phyloP scores from a whole-genome alignment of 108 stramenopile species.

The Pseudonitzschia pungens region DNA sequence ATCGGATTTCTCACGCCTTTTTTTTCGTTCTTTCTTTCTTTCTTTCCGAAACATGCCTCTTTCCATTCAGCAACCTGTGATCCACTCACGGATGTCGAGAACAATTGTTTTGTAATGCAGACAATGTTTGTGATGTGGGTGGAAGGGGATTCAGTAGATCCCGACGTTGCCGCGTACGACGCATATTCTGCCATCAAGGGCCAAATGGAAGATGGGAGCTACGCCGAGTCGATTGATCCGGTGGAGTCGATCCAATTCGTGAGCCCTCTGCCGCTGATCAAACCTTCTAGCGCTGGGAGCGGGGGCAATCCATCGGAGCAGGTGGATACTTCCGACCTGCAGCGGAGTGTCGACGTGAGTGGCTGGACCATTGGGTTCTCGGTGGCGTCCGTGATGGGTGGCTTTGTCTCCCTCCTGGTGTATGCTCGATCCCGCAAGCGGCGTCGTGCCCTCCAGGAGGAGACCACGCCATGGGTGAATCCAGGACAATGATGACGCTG shows the following conservation, averaged over 20 bases:
- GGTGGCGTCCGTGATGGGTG: slow-evolving; percentile 42
- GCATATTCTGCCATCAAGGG: slow-evolving; percentile 31
- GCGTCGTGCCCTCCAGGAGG: slow-evolving; percentile 20
- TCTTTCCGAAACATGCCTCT: too few relatives aligned
- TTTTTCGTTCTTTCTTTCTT: not conserved
- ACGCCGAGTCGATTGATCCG: slow-evolving; percentile 17
- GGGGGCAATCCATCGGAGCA: not conserved
- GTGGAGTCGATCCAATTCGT: slow-evolving; percentile 27
- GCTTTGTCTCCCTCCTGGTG: slow-evolving; percentile 34
- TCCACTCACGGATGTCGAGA: slow-evolving; percentile 13
- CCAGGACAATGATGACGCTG: not conserved
- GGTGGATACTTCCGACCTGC: not conserved
- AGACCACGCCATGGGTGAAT: slow-evolving; percentile 7
- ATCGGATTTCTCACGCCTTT: too few relatives aligned
- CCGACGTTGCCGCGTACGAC: slow-evolving; percentile 24
- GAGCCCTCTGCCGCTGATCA: slow-evolving; percentile 32
- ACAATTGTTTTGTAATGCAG: slow-evolving; percentile 32
- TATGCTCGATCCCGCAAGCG: slow-evolving; percentile 35
- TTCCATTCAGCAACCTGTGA: slow-evolving; percentile 7
- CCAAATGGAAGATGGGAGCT: slow-evolving; percentile 27
- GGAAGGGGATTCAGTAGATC: slow-evolving; percentile 16
- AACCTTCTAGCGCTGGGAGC: slow-evolving; percentile 2
- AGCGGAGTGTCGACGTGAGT: slow-evolving; percentile 1
- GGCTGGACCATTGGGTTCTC: slow-evolving; percentile 52
- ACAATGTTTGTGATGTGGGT: slow-evolving; percentile 31